Base-by-base conservation (phyloP, 495 filamentous ascomycete species). In the Trichoderma gamsii region DNA sequence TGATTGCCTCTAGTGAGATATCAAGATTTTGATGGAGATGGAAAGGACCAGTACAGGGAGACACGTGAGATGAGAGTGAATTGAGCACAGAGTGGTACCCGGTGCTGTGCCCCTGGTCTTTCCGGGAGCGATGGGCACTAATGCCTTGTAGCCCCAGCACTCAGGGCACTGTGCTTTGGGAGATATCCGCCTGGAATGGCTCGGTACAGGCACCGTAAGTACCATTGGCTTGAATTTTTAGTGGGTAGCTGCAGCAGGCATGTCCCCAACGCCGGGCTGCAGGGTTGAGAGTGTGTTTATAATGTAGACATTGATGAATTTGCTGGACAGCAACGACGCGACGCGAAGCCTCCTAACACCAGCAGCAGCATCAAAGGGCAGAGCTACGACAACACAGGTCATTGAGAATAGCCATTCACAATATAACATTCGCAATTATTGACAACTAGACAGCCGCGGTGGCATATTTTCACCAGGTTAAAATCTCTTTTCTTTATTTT, bases 21-120 rank as follows among this genome's bases (percentile, higher is more conserved):
- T 29, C 16, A 29, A 16, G 9, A 32, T 8, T 27, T 56, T 21
- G 18, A 21, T 61, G 56, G 56, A 21, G 56, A 61, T 61, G 56
- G 16, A 61, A 29, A 61, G 52, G 52, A 29, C 9, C 3, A 5
- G 21, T 29, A 61, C 23, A 61, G 56, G 56, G 56, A 61, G 56
- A 61, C 56, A 61, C 56, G 56, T 61, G 56, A 61, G 49, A 52
- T 49, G 44, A 21, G 27, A 32, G 56, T 61, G 56, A 61, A 61
- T 61, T 13, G 27, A 18, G 56, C 16, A 61, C 8, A 27, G 56
- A 29, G 23, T 12, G 16, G 23, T 61, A 13, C 25, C 11, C 4
- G 23, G 21, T 21, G 56, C n/a, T 61, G 8, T 29, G 56, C 56
- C 56, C 56, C 56, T 61, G 56, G 23, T 29, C n/a, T 49, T 6